phyloP scores from a whole-genome alignment of 2,329 filamentous ascomycete genomes.

The Fusarium odoratissimum region DNA sequence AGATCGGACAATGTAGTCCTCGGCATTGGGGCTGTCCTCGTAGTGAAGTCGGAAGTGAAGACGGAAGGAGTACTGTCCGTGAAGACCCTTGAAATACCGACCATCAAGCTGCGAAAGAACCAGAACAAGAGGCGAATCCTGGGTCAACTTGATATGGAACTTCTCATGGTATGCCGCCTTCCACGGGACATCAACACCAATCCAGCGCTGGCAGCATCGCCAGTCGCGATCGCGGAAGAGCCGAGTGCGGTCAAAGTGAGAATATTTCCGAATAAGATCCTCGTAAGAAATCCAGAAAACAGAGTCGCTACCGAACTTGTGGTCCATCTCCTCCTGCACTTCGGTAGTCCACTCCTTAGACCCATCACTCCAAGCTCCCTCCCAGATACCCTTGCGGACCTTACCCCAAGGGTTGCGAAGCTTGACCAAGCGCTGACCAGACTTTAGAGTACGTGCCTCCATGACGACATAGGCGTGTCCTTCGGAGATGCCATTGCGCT shows the following conservation, averaged over 20 bases:
- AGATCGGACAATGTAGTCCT: conserved; percentile 70
- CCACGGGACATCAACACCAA: conserved; percentile 72
- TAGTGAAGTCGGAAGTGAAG: conserved; percentile 63
- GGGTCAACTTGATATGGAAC: conserved; percentile 67
- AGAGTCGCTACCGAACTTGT: conserved; percentile 70
- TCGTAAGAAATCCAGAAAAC: conserved; percentile 74
- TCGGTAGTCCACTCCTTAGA: conserved; percentile 71
- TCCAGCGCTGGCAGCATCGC: conserved; percentile 69
- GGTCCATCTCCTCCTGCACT: conserved; percentile 66
- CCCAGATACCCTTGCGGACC: conserved; percentile 68
- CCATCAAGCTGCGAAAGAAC: conserved; percentile 71
- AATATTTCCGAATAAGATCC: conserved; percentile 71
- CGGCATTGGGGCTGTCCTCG: conserved; percentile 60
- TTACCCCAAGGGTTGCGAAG: conserved; percentile 72
- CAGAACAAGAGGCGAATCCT: conserved; percentile 68
- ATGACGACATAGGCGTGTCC: conserved; percentile 71
- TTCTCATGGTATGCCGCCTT: conserved; percentile 71
- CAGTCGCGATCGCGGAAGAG: conserved; percentile 69
- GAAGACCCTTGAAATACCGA: conserved; percentile 70
- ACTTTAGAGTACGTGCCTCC: conserved; percentile 65
- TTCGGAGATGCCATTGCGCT: conserved; percentile 68
- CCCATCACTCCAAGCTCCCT: conserved; percentile 69
- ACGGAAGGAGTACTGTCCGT: conserved; percentile 67
- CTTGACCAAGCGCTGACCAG: conserved; percentile 66
- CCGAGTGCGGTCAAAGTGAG: conserved; percentile 70